A percentile compares a stretch with the other conserved stretches of the same genome.
phyloP scores from a whole-genome alignment of 1,284 basidiomycete genomes.

The Trichosporon sp. region DNA sequence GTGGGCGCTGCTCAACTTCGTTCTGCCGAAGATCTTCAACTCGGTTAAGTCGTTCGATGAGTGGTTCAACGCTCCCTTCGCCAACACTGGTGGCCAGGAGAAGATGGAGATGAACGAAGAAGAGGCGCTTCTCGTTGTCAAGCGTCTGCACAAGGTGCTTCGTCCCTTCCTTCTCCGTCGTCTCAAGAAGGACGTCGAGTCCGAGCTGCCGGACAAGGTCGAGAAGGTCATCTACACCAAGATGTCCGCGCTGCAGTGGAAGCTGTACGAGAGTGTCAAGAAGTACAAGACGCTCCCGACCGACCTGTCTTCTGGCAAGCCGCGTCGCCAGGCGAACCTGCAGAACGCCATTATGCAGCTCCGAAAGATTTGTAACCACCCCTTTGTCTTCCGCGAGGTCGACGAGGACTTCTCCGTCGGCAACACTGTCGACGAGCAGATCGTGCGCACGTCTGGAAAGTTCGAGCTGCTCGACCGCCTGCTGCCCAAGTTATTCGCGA shows the following conservation, averaged over 20 bases:
- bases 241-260: constrained; percentile 90
- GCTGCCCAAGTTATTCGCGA: constrained; percentile 88
- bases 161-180: constrained; percentile 89
- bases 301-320: constrained; percentile 45
- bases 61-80: constrained; percentile 99
- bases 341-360: constrained; percentile 99
- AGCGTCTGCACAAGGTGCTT: constrained; percentile 94
- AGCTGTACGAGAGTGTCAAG: constrained; percentile 86
- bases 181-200: constrained; percentile 99
- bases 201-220: constrained; percentile 95
- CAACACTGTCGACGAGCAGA: constrained; percentile 69
- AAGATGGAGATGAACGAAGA: constrained; percentile 99
- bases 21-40: constrained; percentile 97
- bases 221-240: constrained; percentile 98
- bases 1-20: constrained; percentile 97
- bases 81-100: constrained; percentile 85
- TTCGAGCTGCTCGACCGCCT: constrained; percentile 91
- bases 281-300: constrained; percentile 58
- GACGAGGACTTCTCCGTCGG: constrained; percentile 58
- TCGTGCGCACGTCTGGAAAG: constrained; percentile 86
- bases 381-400: constrained; percentile 91
- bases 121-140: constrained; percentile 95
- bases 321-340: constrained; percentile 49
- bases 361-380: constrained; percentile 98
- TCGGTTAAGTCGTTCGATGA: constrained; percentile 99